Base-by-base conservation (phyloP, 1,284 basidiomycete species). In the Pyrrhoderma noxium region DNA sequence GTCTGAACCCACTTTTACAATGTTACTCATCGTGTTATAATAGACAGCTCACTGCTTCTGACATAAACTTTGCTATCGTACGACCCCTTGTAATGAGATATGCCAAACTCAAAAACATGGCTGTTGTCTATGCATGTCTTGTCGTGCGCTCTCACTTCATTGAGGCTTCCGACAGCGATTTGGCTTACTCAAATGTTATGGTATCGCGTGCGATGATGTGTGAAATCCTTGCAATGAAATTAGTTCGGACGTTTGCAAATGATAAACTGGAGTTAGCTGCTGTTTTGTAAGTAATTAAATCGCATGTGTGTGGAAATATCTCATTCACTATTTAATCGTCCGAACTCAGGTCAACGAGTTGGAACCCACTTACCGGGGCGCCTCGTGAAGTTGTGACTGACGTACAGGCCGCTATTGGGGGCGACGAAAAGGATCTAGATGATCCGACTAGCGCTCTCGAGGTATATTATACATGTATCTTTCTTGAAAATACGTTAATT, bases 211-310 rank as follows among this genome's bases (percentile, higher is more conserved):
- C 89, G 1, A 80, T 74, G 39, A 74, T 92, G 21, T 91, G 87
- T 65, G 89, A 93, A 64, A 77, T 93, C 19, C 65, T 93, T 18
- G 89, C 90, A 9, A 82, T 90, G 71, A 93, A 93, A 61, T 75
- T 93, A n/a, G 72, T 92, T 13, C 77, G 75, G 38, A 74, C 76
- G 27, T 90, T 88, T 61, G 82, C 85, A 0, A 76, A 74, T n/a
- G 76, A 80, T 56, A 76, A 86, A 60, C 75, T 90, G 4, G 77
- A 83, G 53, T 71, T 92, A 21, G 83, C 87, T 3, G 77, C 82
- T 14, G 83, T 86, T 23, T 68, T 94, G 46, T 90, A 31, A 31
- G 27, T 11, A 5, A 31, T 31, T 11, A 11, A 5, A 11, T 11
- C 27, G 11, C 5, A 31, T 31, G 7, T 31, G 27, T 5, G 27